Percentiles rank a stretch among this genome's conserved stretches.
These are phyloP conservation scores for Panicum hallii DNA, from an alignment of 202 grass and related monocot species.

Conservation along the genomic window DNA sequence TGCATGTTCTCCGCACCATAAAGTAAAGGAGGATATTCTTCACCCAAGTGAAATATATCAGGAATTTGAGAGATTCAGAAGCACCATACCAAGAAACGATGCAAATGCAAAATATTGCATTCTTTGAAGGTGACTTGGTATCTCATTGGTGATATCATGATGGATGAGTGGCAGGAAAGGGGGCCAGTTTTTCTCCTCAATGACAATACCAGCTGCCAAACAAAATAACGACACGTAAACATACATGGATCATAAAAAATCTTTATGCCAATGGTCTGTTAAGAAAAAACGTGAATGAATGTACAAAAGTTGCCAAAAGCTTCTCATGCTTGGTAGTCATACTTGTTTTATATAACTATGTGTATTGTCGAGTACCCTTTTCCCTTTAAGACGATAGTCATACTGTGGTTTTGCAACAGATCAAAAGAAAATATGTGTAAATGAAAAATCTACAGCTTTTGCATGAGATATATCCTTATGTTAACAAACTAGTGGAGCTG, in stretches of 20 bases:
- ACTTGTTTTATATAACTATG: conserved; percentile 16
- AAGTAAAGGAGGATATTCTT: conserved; percentile 15
- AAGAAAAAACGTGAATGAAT: conserved; percentile 1
- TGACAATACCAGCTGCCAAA: conserved; percentile 82
- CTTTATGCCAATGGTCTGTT: neutral
- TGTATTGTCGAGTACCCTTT: neutral
- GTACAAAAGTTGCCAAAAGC: neutral
- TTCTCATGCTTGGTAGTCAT: neutral
- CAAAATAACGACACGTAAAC: conserved; percentile 15
- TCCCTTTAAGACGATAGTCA: neutral
- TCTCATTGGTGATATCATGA: conserved; percentile 96
- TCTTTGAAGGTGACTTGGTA: conserved; percentile 86
- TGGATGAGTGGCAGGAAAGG: conserved; percentile 95
- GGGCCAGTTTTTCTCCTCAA: conserved; percentile 99
- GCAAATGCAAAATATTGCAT: conserved; percentile 96
- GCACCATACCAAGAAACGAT: conserved; percentile 80
- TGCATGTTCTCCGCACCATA: neutral
- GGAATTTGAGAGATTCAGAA: conserved; percentile 1
- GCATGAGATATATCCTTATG: neutral
- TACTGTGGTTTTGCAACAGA: neutral
- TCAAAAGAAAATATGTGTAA: neutral
- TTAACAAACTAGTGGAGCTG: neutral
- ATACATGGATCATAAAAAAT: conserved; percentile 9
- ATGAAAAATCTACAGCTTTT: neutral
- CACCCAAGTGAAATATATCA: conserved; percentile 26